These are phyloP conservation scores for Vanilla planifolia DNA, from an alignment of 106 monocot species.

Conservation along the genomic window DNA sequence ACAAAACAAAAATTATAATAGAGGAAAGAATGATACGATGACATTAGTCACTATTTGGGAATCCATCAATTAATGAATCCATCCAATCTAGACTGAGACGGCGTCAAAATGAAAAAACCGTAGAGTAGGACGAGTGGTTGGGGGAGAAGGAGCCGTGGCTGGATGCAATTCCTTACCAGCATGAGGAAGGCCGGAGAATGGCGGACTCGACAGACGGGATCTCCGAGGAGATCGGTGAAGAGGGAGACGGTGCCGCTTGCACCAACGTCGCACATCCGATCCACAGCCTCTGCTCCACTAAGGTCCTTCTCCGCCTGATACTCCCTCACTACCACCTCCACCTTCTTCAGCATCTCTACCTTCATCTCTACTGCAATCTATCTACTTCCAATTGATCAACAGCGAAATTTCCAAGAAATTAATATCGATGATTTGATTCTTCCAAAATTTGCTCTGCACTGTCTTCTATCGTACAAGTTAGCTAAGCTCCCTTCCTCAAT, in stretches of 20 bases:
- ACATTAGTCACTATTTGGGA: too few species aligned
- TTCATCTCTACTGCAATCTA: background rate
- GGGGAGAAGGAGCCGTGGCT: too few species aligned
- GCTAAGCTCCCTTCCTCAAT: too few species aligned
- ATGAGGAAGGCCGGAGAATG: slow-evolving; percentile 48
- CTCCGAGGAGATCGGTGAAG: slow-evolving; percentile 57
- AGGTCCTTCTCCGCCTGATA: slow-evolving; percentile 19
- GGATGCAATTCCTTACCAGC: slow-evolving; percentile 34
- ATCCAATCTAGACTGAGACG: too few species aligned
- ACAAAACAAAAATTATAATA: background rate
- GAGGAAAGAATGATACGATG: background rate
- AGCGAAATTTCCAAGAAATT: too few species aligned
- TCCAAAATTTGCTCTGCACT: too few species aligned
- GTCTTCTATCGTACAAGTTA: too few species aligned
- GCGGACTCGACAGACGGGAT: slow-evolving; percentile 52
- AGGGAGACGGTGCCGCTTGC: slow-evolving; percentile 32
- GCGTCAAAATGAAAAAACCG: background rate
- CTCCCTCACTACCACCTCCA: slow-evolving; percentile 11
- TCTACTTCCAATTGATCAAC: too few species aligned
- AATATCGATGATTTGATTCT: too few species aligned
- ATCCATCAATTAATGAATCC: too few species aligned
- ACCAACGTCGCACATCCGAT: slow-evolving; percentile 28
- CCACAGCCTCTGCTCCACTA: slow-evolving; percentile 10
- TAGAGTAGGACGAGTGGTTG: background rate
- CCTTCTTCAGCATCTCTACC: background rate